Conservation (phyloP, 1,284 basidiomycete genomes). For the Vanrija humicola region DNA sequence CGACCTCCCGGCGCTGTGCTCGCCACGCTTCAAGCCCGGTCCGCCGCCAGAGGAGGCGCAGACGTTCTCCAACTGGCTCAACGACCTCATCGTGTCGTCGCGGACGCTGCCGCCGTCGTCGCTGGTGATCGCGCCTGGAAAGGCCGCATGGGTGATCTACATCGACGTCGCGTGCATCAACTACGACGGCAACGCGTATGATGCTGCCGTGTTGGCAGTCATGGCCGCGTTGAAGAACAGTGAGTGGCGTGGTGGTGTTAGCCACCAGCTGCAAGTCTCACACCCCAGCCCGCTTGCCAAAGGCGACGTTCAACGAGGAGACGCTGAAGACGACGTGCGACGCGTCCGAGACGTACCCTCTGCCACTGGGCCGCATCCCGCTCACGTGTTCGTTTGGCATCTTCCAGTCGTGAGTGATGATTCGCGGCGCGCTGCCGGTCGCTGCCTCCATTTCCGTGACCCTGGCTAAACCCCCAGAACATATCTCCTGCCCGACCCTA, state of each 20-base stretch:
- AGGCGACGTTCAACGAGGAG: constrained; percentile 68
- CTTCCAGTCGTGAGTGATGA: constrained; percentile 63
- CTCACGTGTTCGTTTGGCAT: constrained; percentile 73
- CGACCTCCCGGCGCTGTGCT: constrained; percentile 88
- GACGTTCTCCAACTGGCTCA: constrained; percentile 73
- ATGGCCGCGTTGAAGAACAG: constrained; percentile 79
- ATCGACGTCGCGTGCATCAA: constrained; percentile 92
- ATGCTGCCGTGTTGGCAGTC: constrained; percentile 82
- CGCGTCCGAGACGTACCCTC: constrained; percentile 51
- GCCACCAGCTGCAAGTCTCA: not conserved
- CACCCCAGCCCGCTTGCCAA: constrained; percentile 64
- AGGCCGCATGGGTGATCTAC: constrained; percentile 85
- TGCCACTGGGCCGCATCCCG: constrained; percentile 56
- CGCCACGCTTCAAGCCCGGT: constrained; percentile 87
- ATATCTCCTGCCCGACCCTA: constrained; percentile 73
- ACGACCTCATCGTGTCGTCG: constrained; percentile 71
- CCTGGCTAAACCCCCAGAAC: constrained; percentile 37
- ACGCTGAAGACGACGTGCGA: constrained; percentile 64
- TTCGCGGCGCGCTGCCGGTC: too few relatives aligned
- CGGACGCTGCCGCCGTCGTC: constrained; percentile 62
- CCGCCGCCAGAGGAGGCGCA: constrained; percentile 90
- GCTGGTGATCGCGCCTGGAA: constrained; percentile 73
- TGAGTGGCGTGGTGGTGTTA: constrained; percentile 49
- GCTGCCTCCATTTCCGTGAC: too few relatives aligned
- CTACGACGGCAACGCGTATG: constrained; percentile 92